Evolutionary conservation across 495 filamentous ascomycete genomes (phyloP).

Genomic region (Xylaria longipes): DNA sequence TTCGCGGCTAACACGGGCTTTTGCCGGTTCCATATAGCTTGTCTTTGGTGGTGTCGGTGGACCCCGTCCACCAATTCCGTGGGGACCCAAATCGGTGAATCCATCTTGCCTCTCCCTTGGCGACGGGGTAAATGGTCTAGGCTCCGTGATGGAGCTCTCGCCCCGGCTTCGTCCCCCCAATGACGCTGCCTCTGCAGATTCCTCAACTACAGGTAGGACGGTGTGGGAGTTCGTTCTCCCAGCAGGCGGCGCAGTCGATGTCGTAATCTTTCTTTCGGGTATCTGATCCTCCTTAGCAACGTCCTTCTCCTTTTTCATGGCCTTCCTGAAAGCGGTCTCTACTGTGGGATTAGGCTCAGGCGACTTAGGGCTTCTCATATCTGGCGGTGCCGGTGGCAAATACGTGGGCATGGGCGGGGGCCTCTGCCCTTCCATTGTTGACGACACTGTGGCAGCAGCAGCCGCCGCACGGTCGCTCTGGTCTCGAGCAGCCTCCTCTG

Average conservation of each 20-base stretch:
- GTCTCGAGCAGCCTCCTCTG: constrained; percentile 76
- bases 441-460: constrained; percentile 45
- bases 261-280: constrained; percentile 56
- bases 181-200: constrained; percentile 81
- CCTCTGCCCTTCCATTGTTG: constrained; percentile 25
- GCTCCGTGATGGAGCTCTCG: constrained; percentile 50
- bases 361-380: constrained; percentile 52
- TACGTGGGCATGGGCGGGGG: constrained; percentile 51
- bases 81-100: constrained; percentile 50
- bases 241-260: constrained; percentile 48
- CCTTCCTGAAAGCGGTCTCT: constrained; percentile 44
- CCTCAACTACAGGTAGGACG: constrained; percentile 89
- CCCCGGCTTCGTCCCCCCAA: constrained; percentile 59
- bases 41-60: constrained; percentile 55
- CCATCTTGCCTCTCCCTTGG: constrained; percentile 50
- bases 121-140: constrained; percentile 50
- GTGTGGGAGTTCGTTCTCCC: constrained; percentile 60
- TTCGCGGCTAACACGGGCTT: constrained; percentile 44
- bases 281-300: constrained; percentile 57
- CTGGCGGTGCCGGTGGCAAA: constrained; percentile 51
- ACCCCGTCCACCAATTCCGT: constrained; percentile 43
- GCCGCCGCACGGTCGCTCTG: constrained; percentile 57
- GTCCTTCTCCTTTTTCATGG: constrained; percentile 41
- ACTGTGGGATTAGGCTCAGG: constrained; percentile 45
- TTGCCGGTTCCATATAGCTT: constrained; percentile 47